Percentiles rank a stretch among this genome's conserved stretches.
Conservation (phyloP, 257 asterid species). For the Penstemon eatonii region DNA sequence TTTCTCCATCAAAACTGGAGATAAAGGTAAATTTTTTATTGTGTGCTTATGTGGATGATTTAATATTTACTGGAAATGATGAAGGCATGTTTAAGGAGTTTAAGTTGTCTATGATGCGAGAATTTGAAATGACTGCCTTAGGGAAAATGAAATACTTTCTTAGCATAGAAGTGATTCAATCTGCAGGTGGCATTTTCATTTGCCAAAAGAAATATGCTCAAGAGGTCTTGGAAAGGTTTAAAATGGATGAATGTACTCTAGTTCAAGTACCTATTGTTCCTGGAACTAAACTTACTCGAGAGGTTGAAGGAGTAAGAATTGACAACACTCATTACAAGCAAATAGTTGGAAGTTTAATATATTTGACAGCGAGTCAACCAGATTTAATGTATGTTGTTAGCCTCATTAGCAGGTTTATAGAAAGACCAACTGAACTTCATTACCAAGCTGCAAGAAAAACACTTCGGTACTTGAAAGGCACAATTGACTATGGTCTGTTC, state of each 20-base stretch:
- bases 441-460: too few species aligned
- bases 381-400: too few species aligned
- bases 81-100: background rate
- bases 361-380: background rate
- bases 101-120: background rate
- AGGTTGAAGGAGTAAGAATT: background rate
- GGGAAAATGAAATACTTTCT: background rate
- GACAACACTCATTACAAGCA: background rate
- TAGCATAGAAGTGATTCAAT: background rate
- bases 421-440: too few species aligned
- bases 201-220: background rate
- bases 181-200: background rate
- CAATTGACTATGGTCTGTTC: too few species aligned
- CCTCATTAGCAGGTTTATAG: too few species aligned
- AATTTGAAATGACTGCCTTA: background rate
- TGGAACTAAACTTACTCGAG: background rate
- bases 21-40: background rate
- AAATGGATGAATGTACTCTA: background rate
- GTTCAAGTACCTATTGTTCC: background rate
- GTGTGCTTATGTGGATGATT: conserved; percentile 2
- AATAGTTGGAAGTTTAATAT: conserved; percentile 3
- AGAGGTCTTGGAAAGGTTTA: background rate
- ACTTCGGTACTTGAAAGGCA: too few species aligned
- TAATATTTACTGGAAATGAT: conserved; percentile 3
- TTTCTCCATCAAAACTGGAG: background rate